Base-by-base conservation (phyloP, 345 rosid genomes). In the Eutrema yunnanense region DNA sequence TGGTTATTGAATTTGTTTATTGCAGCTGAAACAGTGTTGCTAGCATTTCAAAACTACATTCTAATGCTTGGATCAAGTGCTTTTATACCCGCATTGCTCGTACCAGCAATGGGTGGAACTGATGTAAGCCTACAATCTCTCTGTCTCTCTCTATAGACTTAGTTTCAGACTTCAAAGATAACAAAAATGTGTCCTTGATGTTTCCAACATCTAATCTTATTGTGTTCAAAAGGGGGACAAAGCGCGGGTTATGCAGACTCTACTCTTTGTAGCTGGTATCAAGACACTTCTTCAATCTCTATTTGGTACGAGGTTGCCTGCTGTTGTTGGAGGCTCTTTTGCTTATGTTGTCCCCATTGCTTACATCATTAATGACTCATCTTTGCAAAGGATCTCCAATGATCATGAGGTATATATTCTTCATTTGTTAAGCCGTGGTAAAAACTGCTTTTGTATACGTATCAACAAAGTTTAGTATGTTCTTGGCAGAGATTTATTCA, bases 31-130 rank as follows among this genome's bases (percentile, higher is more conserved):
- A 88, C 92, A 3, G 80, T 78, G 56, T 62, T 95, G 9, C 60
- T 95, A 77, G 99, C 92, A 62, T 95, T 95, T 77, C 98, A 95
- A 82, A 92, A 95, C 82, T 95, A 92, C 82, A 92, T 95, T 50
- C 79, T 92, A 69, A 84, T 90, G 90, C 84, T 92, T 63, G 99
- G 99, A 67, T 84, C 99, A 57, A 87, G 88, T 76, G 98, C 90
- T 52, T 84, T 92, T 77, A 87, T 95, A 73, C 87, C 99, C 11
- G 80, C 90, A 33, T 30, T 80, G 71, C 88, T 95, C 1, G 98
- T 95, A n/a, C 98, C 87, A 5, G 84, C 75, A 53, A 95, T 95
- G 99, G 99, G 99, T 6, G 99, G 98, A 13, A 75, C 65, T 53
- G 71, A 84, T 77, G 99, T 94, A 85, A 81, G 88, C 73, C 51